Evolutionary conservation across 139 green algal genomes (phyloP).

Genomic region (Coelastrella sp.): DNA sequence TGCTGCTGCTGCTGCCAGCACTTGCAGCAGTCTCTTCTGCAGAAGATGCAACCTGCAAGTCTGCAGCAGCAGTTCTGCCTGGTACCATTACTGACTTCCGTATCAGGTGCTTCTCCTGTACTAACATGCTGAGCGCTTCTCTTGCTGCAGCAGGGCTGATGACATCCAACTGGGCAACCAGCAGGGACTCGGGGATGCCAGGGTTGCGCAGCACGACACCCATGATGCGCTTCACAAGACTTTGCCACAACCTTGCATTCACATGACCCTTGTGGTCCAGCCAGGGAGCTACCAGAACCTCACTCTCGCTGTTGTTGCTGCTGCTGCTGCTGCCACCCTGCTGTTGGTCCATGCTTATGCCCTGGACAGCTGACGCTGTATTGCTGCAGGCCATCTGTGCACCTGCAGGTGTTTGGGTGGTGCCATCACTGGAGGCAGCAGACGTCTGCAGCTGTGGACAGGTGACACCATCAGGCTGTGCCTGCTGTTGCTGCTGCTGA

Average conservation of each 20-base stretch:
- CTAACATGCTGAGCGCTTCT: constrained; percentile 9
- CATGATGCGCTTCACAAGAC: constrained; percentile 44
- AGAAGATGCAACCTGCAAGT: neutral
- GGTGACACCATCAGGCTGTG: neutral
- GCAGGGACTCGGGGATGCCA: constrained; percentile 43
- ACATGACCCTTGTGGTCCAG: constrained; percentile 40
- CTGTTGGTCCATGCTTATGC: neutral
- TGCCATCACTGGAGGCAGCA: too few relatives aligned
- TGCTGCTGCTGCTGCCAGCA: neutral
- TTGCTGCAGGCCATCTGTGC: too few relatives aligned
- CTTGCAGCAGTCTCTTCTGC: neutral
- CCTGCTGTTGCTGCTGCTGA: constrained; percentile 5
- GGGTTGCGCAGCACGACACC: constrained; percentile 39
- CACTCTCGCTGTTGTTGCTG: neutral
- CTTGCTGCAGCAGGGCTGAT: constrained; percentile 5
- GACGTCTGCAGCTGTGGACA: too few relatives aligned
- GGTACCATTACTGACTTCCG: neutral
- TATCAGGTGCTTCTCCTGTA: constrained; percentile 20
- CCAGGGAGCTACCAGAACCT: constrained; percentile 22
- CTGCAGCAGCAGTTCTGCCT: neutral
- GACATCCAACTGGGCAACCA: constrained; percentile 21
- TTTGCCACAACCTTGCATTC: constrained; percentile 11
- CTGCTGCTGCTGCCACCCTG: constrained; percentile 6
- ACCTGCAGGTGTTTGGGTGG: too few relatives aligned
- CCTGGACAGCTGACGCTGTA: too few relatives aligned